Evolutionary conservation across 192 early-diverging fungal species (phyloP).

Genomic region (Diversispora eburnea): DNA sequence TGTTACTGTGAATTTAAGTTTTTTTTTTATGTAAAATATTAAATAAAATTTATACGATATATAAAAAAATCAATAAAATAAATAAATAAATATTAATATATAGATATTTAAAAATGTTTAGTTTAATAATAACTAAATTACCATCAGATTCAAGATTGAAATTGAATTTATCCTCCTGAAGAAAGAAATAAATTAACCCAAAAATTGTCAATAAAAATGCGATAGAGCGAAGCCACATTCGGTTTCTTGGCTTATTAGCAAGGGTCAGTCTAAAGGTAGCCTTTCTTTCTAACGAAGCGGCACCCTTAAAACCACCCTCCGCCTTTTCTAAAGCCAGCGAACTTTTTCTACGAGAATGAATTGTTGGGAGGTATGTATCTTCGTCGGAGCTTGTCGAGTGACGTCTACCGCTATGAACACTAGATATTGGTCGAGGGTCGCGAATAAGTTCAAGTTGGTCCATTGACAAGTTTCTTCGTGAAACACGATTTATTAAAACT

Average conservation of each 20-base stretch:
- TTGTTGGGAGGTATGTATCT: neutral
- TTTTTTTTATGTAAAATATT: no score
- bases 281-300: neutral
- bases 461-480: no score
- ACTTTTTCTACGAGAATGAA: conserved; percentile 19
- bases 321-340: conserved; percentile 8
- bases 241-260: conserved; percentile 2
- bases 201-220: neutral
- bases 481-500: no score
- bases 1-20: no score
- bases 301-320: neutral
- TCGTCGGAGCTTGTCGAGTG: neutral
- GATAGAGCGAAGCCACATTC: neutral
- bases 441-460: no score
- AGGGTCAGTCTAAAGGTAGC: neutral
- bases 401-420: no score
- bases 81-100: no score
- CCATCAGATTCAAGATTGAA: neutral
- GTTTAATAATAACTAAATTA: neutral
- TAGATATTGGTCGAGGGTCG: no score
- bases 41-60: no score
- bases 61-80: no score
- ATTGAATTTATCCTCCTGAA: neutral
- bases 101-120: no score
- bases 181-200: neutral